Evolutionary conservation across 768 basidiomycete genomes (phyloP).

Genomic region (Coprinopsis cinerea): DNA sequence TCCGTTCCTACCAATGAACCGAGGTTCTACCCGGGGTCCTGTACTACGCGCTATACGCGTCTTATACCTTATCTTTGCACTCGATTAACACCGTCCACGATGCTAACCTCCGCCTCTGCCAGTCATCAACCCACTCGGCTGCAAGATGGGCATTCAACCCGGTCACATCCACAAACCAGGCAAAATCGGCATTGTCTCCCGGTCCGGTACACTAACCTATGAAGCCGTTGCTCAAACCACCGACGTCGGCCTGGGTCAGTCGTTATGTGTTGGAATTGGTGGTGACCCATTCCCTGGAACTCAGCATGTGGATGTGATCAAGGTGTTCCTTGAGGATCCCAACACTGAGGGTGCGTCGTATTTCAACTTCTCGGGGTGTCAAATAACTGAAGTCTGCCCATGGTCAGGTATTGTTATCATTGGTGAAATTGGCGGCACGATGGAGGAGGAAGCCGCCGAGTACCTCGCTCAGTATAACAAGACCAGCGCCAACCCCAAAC

Average conservation of each 20-base stretch:
- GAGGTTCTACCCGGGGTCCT: not conserved
- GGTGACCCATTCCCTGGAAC: constrained; percentile 97
- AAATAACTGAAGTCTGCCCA: not conserved
- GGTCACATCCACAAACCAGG: constrained; percentile 97
- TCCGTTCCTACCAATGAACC: not conserved
- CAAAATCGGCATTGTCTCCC: constrained; percentile 93
- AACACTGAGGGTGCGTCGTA: constrained; percentile 72
- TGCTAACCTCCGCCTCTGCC: not conserved
- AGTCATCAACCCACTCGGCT: constrained; percentile 94
- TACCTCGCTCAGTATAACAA: constrained; percentile 93
- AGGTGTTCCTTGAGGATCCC: constrained; percentile 92
- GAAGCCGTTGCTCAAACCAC: constrained; percentile 99
- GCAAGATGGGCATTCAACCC: constrained; percentile 99
- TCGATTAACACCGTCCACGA: too few species aligned
- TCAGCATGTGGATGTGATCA: constrained; percentile 92
- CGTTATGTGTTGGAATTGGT: constrained; percentile 94
- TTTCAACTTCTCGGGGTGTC: constrained; percentile 8
- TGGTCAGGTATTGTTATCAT: constrained; percentile 87
- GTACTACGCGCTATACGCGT: too few species aligned
- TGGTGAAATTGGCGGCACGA: constrained; percentile 97
- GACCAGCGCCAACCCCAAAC: constrained; percentile 80
- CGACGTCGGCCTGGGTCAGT: constrained; percentile 91
- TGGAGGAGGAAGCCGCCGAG: constrained; percentile 99
- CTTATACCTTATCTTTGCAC: constrained; percentile 1
- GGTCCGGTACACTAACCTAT: constrained; percentile 94